Conservation (phyloP, 192 early-diverging fungal species). For the Coemansia sp. region DNA sequence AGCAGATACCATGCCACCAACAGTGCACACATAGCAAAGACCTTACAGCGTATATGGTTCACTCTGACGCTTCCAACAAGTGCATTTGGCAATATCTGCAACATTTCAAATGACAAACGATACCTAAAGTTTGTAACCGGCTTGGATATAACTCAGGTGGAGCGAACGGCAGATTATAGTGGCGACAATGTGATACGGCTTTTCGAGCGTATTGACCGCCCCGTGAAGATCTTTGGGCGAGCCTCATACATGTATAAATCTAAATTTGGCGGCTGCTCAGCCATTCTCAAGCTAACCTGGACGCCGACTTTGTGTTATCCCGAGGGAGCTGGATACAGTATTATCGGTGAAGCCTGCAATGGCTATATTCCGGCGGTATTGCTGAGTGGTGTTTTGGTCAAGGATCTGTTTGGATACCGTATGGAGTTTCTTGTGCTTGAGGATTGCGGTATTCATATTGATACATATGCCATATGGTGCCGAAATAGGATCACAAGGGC, state of each 20-base stretch:
- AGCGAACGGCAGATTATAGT: not conserved
- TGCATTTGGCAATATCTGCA: not conserved
- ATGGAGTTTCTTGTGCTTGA: conserved; percentile 12
- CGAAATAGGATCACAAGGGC: not conserved
- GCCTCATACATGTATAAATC: not conserved
- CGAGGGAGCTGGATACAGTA: conserved; percentile 17
- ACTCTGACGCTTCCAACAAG: not conserved
- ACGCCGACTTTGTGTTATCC: not conserved
- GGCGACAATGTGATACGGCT: not conserved
- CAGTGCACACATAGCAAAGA: not conserved
- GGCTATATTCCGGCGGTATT: not conserved
- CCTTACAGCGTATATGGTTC: not conserved
- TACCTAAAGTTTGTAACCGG: not conserved
- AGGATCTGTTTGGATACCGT: conserved; percentile 10
- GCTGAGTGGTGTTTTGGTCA: not conserved
- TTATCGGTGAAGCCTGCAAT: not conserved
- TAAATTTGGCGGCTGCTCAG: not conserved
- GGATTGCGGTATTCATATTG: conserved; percentile 7
- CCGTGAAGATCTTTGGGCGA: not conserved
- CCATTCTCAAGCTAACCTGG: conserved; percentile 10
- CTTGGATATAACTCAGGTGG: not conserved
- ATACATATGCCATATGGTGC: not conserved
- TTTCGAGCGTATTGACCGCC: not conserved
- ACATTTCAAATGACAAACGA: not conserved
- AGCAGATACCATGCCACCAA: too few species aligned